Percentiles rank a stretch among this genome's conserved stretches.
Evolutionary conservation across 2,329 filamentous ascomycete species (phyloP).

Genomic region (Colletotrichum spaethianum): DNA sequence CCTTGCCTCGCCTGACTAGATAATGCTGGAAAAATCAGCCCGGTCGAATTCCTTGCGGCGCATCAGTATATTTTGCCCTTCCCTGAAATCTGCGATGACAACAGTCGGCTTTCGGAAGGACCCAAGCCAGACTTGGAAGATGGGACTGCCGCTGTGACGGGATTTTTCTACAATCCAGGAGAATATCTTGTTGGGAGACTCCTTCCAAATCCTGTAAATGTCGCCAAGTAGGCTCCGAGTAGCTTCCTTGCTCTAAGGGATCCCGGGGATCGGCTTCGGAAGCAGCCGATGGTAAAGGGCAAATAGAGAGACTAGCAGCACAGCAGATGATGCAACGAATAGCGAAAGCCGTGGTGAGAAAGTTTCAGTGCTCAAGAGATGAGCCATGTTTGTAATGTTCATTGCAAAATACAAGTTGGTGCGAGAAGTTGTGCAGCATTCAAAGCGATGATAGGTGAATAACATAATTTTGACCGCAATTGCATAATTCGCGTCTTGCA

Average conservation of each 20-base stretch:
- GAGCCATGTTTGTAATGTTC: no score
- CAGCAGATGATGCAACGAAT: no score
- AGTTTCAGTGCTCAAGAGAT: no score
- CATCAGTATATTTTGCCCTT: conserved; percentile 58
- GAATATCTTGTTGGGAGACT: conserved; percentile 25
- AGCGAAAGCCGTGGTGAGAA: no score
- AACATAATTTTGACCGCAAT: no score
- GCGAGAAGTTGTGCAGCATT: no score
- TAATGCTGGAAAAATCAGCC: conserved; percentile 45
- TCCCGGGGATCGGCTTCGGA: conserved; percentile 59
- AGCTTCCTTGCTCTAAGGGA: conserved; percentile 60
- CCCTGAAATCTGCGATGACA: conserved; percentile 54
- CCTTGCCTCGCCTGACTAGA: conserved; percentile 50
- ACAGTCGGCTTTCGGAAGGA: conserved; percentile 59
- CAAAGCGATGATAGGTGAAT: no score
- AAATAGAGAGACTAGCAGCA: no score
- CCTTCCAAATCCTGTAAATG: conserved; percentile 53
- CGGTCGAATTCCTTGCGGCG: conserved; percentile 60
- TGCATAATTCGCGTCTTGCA: no score
- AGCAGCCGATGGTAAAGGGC: conserved; percentile 40
- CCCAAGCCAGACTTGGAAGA: conserved; percentile 62
- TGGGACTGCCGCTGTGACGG: conserved; percentile 53
- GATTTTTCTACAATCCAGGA: not conserved
- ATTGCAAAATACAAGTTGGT: no score
- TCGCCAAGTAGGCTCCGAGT: conserved; percentile 56